Percentiles rank a stretch among this genome's conserved stretches.
phyloP scores from a whole-genome alignment of 2,329 filamentous ascomycete genomes.

The Geoglossum cookeanum region DNA sequence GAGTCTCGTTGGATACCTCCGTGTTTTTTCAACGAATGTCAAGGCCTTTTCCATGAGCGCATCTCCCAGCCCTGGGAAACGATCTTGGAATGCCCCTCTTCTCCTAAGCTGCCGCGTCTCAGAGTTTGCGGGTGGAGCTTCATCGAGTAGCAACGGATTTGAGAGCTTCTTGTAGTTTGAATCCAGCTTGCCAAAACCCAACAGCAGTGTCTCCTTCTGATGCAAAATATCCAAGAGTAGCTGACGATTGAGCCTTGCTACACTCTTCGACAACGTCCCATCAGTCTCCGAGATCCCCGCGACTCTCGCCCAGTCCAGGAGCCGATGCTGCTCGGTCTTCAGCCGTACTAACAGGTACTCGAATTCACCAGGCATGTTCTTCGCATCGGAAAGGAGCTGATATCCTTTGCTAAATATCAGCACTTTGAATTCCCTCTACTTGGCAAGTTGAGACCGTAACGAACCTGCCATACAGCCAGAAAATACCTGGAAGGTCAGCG shows the following conservation, averaged over 20 bases:
- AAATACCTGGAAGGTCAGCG: conserved; percentile 4
- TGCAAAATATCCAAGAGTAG: conserved; percentile 18
- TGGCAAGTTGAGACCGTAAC: not conserved
- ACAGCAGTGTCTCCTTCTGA: conserved; percentile 10
- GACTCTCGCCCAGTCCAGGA: conserved; percentile 20
- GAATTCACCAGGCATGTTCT: conserved; percentile 16
- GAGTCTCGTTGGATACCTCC: conserved; percentile 11
- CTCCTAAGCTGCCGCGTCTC: not conserved
- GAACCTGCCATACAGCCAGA: conserved; percentile 5
- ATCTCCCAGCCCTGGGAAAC: conserved; percentile 2
- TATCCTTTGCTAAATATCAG: conserved; percentile 14
- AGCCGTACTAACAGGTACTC: conserved; percentile 19
- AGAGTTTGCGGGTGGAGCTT: conserved; percentile 10
- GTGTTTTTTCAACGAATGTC: conserved; percentile 14
- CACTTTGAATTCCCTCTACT: not conserved
- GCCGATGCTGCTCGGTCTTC: conserved; percentile 20
- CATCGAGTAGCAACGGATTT: conserved; percentile 16
- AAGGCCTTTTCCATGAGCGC: conserved; percentile 6
- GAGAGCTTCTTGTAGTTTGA: conserved; percentile 16
- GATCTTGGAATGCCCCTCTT: not conserved
- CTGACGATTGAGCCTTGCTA: conserved; percentile 14
- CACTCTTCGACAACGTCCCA: conserved; percentile 16
- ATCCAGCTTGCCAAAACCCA: conserved; percentile 17
- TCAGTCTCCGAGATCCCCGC: conserved; percentile 18
- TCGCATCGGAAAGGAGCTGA: conserved; percentile 20